These are phyloP conservation scores for Ceratonia siliqua DNA, from an alignment of 306 rosid genomes.

Conservation along the genomic window DNA sequence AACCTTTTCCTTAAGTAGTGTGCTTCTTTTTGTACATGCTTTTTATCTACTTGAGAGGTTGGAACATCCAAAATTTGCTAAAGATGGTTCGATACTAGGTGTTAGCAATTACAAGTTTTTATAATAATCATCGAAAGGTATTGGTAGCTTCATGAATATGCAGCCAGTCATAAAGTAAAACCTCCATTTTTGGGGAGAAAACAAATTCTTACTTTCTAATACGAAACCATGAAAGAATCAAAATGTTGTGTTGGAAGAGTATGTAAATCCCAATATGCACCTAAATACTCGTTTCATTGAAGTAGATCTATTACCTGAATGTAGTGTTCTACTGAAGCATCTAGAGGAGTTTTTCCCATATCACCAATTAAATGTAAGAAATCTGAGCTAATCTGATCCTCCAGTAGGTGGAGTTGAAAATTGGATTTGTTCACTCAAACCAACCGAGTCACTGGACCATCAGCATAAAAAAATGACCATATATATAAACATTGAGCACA, in stretches of 20 bases:
- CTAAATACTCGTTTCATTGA: neutral
- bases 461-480: neutral
- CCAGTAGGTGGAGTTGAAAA: constrained; percentile 81
- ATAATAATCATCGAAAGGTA: no score
- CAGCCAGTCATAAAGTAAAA: neutral
- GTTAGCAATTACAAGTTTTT: no score
- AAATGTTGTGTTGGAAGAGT: neutral
- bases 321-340: constrained; percentile 73
- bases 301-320: constrained; percentile 72
- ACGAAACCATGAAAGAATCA: no score
- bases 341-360: constrained; percentile 93
- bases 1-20: neutral
- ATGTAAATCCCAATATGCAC: constrained; percentile 1
- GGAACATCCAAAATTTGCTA: neutral
- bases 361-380: constrained; percentile 80
- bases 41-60: neutral
- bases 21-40: neutral
- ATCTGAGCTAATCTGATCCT: constrained; percentile 63
- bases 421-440: constrained; percentile 70
- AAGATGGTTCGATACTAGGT: neutral
- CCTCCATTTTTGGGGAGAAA: no score
- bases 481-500: neutral
- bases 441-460: constrained; percentile 57
- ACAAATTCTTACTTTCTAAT: neutral
- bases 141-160: neutral